Evolutionary conservation across 2,329 filamentous ascomycete species (phyloP).

Genomic region (Leptographium wingfieldii): DNA sequence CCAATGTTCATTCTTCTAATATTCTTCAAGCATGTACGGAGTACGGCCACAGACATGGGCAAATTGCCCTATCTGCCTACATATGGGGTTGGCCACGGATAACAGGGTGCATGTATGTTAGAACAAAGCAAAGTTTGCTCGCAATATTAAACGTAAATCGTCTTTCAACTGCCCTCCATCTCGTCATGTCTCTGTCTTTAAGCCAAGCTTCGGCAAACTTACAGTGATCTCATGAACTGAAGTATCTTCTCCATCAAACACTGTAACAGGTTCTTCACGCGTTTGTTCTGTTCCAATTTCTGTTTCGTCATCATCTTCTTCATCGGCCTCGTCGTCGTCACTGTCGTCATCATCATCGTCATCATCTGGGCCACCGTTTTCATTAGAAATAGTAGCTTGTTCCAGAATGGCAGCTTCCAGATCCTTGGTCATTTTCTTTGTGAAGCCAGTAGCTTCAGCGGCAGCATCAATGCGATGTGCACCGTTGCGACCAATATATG

Average conservation of each 20-base stretch:
- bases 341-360: slow-evolving; percentile 15
- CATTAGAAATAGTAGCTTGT: slow-evolving; percentile 39
- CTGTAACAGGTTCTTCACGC: neutral
- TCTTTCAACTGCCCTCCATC: neutral
- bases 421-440: slow-evolving; percentile 92
- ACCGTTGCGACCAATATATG: slow-evolving; percentile 53
- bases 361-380: slow-evolving; percentile 20
- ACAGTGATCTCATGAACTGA: neutral
- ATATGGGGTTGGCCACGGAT: neutral
- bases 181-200: neutral
- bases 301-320: neutral
- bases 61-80: neutral
- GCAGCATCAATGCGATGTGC: slow-evolving; percentile 67
- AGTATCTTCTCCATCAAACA: neutral
- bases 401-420: slow-evolving; percentile 81
- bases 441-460: slow-evolving; percentile 88
- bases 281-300: neutral
- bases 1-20: neutral
- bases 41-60: neutral
- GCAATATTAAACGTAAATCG: neutral
- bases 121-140: neutral
- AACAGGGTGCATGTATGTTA: neutral
- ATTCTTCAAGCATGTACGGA: neutral
- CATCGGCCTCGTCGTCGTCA: slow-evolving; percentile 5
- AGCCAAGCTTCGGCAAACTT: slow-evolving; percentile 2